phyloP scores from a whole-genome alignment of 805 yeast species.

The Wickerhamomyces canadensis region DNA sequence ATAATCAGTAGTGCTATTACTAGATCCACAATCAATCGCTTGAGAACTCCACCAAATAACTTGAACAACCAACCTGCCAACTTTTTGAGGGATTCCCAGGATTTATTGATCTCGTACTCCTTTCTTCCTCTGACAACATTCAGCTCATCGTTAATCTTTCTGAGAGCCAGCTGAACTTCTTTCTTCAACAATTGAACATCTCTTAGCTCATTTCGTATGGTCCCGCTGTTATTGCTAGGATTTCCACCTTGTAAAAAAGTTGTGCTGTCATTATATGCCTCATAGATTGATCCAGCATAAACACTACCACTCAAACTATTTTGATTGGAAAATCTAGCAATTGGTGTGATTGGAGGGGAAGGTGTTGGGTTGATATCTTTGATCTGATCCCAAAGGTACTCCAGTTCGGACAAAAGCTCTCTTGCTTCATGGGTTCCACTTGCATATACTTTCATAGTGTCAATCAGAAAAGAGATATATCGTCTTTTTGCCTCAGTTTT shows the following conservation, averaged over 20 bases:
- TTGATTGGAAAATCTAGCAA: background rate
- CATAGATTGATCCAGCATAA: slow-evolving; percentile 1
- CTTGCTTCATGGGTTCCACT: slow-evolving; percentile 61
- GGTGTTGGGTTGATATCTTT: slow-evolving; percentile 34
- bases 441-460: slow-evolving; percentile 68
- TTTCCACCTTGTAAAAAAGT: slow-evolving; percentile 1
- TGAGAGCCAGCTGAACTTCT: slow-evolving; percentile 21
- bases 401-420: slow-evolving; percentile 62
- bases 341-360: slow-evolving; percentile 11
- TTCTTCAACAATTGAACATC: slow-evolving; percentile 20
- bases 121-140: slow-evolving; percentile 7
- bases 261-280: slow-evolving; percentile 2
- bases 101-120: slow-evolving; percentile 2
- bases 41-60: slow-evolving; percentile 8
- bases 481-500: slow-evolving; percentile 68
- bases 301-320: slow-evolving; percentile 2
- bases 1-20: slow-evolving; percentile 14
- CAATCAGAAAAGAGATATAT: slow-evolving; percentile 63
- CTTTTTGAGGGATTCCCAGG: slow-evolving; percentile 2
- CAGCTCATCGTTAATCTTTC: slow-evolving; percentile 21
- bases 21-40: slow-evolving; percentile 15
- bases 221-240: slow-evolving; percentile 1
- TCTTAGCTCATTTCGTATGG: slow-evolving; percentile 12
- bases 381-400: slow-evolving; percentile 70
- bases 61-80: slow-evolving; percentile 4